Evolutionary conservation across 2,329 filamentous ascomycete genomes (phyloP).

Genomic region (Ophiostoma quercus): DNA sequence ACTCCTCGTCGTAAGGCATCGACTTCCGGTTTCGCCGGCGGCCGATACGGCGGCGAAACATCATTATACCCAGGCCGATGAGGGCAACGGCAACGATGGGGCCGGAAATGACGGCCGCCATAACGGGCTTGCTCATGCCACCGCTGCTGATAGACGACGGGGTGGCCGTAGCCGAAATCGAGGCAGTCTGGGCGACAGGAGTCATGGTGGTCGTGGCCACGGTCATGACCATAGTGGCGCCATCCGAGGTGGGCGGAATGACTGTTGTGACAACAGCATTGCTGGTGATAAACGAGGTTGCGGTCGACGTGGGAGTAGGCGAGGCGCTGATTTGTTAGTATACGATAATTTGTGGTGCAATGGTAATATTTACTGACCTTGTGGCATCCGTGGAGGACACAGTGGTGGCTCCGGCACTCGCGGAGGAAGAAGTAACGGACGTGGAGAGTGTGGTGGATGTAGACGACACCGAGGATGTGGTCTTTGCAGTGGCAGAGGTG

Average conservation of each 20-base stretch:
- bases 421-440: background rate
- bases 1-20: slow-evolving; percentile 28
- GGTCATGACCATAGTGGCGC: slow-evolving; percentile 10
- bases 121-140: slow-evolving; percentile 22
- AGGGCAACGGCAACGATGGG: slow-evolving; percentile 27
- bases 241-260: background rate
- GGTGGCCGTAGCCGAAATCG: slow-evolving; percentile 10
- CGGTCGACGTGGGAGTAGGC: slow-evolving; percentile 20
- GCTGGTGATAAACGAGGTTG: slow-evolving; percentile 23
- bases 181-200: background rate
- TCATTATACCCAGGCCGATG: slow-evolving; percentile 24
- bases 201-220: slow-evolving; percentile 15
- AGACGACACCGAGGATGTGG: background rate
- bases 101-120: slow-evolving; percentile 26
- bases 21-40: slow-evolving; percentile 20
- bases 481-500: slow-evolving; percentile 7
- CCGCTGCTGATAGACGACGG: background rate
- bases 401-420: background rate
- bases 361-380: slow-evolving; percentile 3
- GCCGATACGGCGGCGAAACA: slow-evolving; percentile 22
- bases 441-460: slow-evolving; percentile 1
- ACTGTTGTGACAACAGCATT: slow-evolving; percentile 19
- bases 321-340: background rate
- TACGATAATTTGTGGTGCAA: background rate
- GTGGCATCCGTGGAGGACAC: background rate